Conservation (phyloP, 1,284 basidiomycete species). For the Pholiota adiposa region DNA sequence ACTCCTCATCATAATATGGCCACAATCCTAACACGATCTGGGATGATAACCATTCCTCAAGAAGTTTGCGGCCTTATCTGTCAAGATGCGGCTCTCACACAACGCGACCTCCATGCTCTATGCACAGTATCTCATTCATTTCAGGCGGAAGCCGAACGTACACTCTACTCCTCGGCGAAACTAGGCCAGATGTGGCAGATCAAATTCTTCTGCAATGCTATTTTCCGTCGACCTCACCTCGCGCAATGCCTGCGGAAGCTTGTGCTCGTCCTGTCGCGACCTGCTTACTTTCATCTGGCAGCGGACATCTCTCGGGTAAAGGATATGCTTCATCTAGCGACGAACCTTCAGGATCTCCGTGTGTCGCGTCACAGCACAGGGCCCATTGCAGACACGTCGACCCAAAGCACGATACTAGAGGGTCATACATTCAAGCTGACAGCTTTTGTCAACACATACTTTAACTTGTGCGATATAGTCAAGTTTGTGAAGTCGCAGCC, state of each 20-base stretch:
- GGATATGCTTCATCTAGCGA: not conserved
- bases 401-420: not conserved
- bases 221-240: not conserved
- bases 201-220: not conserved
- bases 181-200: not conserved
- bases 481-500: not conserved
- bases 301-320: not conserved
- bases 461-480: not conserved
- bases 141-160: not conserved
- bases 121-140: not conserved
- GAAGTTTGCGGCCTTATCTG: not conserved
- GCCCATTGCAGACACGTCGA: not conserved
- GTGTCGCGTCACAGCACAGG: not conserved
- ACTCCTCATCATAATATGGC: too few species aligned
- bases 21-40: too few species aligned
- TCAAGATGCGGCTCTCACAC: not conserved
- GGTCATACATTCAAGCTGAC: not conserved
- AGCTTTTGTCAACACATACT: not conserved
- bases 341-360: not conserved
- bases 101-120: not conserved
- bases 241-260: not conserved
- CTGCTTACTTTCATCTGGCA: not conserved
- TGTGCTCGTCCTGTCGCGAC: not conserved
- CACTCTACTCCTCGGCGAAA: not conserved
- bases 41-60: not conserved